A percentile compares a stretch with the other conserved stretches of the same genome.
phyloP scores from a whole-genome alignment of 2,329 filamentous ascomycete genomes.

The Gnomoniopsis sp. region DNA sequence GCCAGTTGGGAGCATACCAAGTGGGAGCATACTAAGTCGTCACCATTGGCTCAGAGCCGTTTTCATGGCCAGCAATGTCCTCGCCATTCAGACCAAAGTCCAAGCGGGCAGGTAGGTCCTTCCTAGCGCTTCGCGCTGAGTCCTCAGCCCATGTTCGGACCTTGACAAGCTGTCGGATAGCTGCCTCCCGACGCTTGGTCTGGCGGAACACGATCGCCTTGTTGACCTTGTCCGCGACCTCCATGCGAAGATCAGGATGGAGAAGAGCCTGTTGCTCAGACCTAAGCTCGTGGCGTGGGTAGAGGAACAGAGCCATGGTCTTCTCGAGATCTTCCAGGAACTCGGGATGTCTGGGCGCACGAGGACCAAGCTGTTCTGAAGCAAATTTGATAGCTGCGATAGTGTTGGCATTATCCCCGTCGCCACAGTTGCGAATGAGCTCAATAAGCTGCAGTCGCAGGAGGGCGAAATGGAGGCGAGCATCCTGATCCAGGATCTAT shows the following conservation, averaged over 20 bases:
- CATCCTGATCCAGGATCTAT: slow-evolving; percentile 83
- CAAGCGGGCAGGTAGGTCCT: slow-evolving; percentile 37
- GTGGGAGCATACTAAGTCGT: too few relatives aligned
- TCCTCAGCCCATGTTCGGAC: slow-evolving; percentile 83
- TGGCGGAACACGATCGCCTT: slow-evolving; percentile 77
- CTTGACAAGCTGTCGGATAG: slow-evolving; percentile 76
- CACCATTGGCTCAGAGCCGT: slow-evolving; percentile 50
- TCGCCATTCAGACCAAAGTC: slow-evolving; percentile 37
- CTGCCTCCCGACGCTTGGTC: slow-evolving; percentile 71
- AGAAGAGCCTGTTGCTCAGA: slow-evolving; percentile 73
- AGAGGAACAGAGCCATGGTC: slow-evolving; percentile 90
- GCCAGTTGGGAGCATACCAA: too few relatives aligned
- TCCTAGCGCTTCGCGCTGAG: slow-evolving; percentile 45
- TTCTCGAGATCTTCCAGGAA: slow-evolving; percentile 86
- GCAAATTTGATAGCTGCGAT: slow-evolving; percentile 76
- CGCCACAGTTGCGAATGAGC: slow-evolving; percentile 75
- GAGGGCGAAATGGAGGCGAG: slow-evolving; percentile 82
- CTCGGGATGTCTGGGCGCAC: slow-evolving; percentile 74
- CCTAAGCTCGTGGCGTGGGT: slow-evolving; percentile 75
- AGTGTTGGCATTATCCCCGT: slow-evolving; percentile 59
- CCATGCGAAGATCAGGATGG: slow-evolving; percentile 72
- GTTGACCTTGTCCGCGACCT: slow-evolving; percentile 87
- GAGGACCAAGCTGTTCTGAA: slow-evolving; percentile 79
- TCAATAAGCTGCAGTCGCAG: slow-evolving; percentile 91
- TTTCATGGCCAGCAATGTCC: slow-evolving; percentile 33